Evolutionary conservation across 163 green algal species (phyloP).

Genomic region (Chlorella variabilis): DNA sequence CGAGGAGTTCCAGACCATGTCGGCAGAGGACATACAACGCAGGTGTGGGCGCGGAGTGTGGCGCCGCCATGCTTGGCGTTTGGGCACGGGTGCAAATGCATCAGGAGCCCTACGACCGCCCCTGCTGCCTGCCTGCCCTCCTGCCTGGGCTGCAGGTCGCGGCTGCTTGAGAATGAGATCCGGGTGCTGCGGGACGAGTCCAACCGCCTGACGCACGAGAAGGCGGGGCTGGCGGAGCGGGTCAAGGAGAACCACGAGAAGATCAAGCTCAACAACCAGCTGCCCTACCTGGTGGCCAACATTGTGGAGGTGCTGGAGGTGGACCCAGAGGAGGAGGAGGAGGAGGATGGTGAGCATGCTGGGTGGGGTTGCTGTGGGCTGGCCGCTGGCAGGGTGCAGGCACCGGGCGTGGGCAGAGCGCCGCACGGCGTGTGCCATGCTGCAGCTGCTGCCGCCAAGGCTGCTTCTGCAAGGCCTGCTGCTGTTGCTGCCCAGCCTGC

Average conservation of each 20-base stretch:
- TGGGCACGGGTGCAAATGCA: too few relatives aligned
- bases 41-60: conserved; percentile 21
- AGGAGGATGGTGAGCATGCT: conserved; percentile 56
- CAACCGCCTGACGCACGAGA: conserved; percentile 88
- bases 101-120: too few relatives aligned
- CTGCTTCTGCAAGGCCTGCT: not conserved
- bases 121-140: not conserved
- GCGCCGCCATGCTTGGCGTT: too few relatives aligned
- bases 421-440: too few relatives aligned
- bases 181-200: conserved; percentile 96
- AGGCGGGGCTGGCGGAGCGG: conserved; percentile 76
- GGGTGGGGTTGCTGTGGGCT: not conserved
- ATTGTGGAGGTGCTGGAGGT: conserved; percentile 98
- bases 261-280: conserved; percentile 98
- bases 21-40: conserved; percentile 86
- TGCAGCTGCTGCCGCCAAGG: too few relatives aligned
- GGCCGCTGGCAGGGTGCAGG: too few relatives aligned
- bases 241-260: conserved; percentile 82
- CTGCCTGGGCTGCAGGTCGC: conserved; percentile 52
- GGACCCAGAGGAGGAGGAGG: conserved; percentile 92
- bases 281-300: conserved; percentile 98
- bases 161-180: conserved; percentile 98
- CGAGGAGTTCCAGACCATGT: conserved; percentile 91
- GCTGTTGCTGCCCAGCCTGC: not conserved
- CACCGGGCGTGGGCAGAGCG: too few relatives aligned